Evolutionary conservation across 116 monocot genomes (phyloP).

Genomic region (Trichopus zeylanicus): DNA sequence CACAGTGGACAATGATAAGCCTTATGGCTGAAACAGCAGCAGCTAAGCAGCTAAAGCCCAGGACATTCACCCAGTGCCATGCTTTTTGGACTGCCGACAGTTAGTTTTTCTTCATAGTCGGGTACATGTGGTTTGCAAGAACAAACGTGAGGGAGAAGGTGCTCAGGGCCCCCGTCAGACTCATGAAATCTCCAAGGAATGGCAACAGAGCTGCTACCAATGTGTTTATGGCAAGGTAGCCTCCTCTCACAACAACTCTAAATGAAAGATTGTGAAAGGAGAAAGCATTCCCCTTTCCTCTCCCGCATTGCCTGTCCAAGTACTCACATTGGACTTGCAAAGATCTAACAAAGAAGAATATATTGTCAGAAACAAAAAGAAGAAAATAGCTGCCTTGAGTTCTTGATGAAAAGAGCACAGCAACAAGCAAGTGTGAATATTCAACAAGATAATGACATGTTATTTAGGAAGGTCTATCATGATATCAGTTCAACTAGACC

Average conservation of each 20-base stretch:
- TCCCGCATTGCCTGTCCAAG: slow-evolving; percentile 73
- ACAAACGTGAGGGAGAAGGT: slow-evolving; percentile 96
- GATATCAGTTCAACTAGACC: too few relatives aligned
- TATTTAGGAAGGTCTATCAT: too few relatives aligned
- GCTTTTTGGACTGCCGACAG: slow-evolving; percentile 31
- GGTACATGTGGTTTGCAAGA: slow-evolving; percentile 94
- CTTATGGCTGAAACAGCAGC: slow-evolving; percentile 52
- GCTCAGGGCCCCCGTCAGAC: slow-evolving; percentile 90
- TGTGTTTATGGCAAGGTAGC: slow-evolving; percentile 82
- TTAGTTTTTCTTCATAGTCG: slow-evolving; percentile 63
- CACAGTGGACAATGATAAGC: slow-evolving; percentile 67
- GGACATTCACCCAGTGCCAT: slow-evolving; percentile 94
- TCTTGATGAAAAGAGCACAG: too few relatives aligned
- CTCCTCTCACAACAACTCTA: slow-evolving; percentile 68
- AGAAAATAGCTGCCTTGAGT: too few relatives aligned
- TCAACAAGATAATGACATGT: too few relatives aligned
- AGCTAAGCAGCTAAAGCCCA: slow-evolving; percentile 64
- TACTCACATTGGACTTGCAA: slow-evolving; percentile 97
- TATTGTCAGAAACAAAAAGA: too few relatives aligned
- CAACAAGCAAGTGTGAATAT: too few relatives aligned
- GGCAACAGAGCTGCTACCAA: slow-evolving; percentile 75
- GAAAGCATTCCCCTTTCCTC: slow-evolving; percentile 48
- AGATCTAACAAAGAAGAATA: slow-evolving; percentile 41
- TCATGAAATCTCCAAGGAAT: slow-evolving; percentile 97
- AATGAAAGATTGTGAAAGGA: slow-evolving; percentile 57